phyloP scores from a whole-genome alignment of 2,329 filamentous ascomycete genomes.

The Ophiostoma himal-ulmi region DNA sequence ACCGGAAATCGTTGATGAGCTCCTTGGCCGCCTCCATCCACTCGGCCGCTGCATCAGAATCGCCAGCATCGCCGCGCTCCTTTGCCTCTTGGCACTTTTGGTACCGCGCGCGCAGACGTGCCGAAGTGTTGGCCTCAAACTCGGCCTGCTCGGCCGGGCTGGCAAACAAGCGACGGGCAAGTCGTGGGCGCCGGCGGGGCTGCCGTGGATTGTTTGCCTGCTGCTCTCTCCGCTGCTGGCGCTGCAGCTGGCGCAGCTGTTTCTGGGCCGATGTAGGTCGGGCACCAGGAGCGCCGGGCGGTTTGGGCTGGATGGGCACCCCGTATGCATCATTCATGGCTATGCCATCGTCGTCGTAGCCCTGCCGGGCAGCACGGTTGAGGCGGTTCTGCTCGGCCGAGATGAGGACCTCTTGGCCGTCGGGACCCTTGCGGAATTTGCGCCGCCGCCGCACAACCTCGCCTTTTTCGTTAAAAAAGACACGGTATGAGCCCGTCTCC shows the following conservation, averaged over 20 bases:
- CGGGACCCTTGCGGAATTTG: slow-evolving; percentile 23
- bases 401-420: slow-evolving; percentile 10
- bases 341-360: slow-evolving; percentile 16
- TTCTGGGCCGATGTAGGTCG: slow-evolving; percentile 2
- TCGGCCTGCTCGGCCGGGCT: slow-evolving; percentile 28
- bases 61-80: slow-evolving; percentile 32
- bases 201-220: slow-evolving; percentile 21
- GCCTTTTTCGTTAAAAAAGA: slow-evolving; percentile 26
- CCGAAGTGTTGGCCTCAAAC: slow-evolving; percentile 30
- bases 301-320: slow-evolving; percentile 13
- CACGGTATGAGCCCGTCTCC: slow-evolving; percentile 26
- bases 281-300: not conserved
- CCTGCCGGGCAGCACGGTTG: not conserved
- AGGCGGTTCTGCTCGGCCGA: slow-evolving; percentile 30
- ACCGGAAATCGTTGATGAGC: slow-evolving; percentile 58
- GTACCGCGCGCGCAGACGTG: slow-evolving; percentile 36
- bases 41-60: slow-evolving; percentile 39
- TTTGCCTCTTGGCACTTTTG: slow-evolving; percentile 41
- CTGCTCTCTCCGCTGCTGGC: slow-evolving; percentile 14
- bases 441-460: slow-evolving; percentile 26
- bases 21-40: slow-evolving; percentile 57
- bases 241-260: slow-evolving; percentile 1
- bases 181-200: slow-evolving; percentile 21
- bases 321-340: not conserved
- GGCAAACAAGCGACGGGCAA: slow-evolving; percentile 26